phyloP scores from a whole-genome alignment of 2,329 filamentous ascomycete genomes.

The Fusarium circinatum region DNA sequence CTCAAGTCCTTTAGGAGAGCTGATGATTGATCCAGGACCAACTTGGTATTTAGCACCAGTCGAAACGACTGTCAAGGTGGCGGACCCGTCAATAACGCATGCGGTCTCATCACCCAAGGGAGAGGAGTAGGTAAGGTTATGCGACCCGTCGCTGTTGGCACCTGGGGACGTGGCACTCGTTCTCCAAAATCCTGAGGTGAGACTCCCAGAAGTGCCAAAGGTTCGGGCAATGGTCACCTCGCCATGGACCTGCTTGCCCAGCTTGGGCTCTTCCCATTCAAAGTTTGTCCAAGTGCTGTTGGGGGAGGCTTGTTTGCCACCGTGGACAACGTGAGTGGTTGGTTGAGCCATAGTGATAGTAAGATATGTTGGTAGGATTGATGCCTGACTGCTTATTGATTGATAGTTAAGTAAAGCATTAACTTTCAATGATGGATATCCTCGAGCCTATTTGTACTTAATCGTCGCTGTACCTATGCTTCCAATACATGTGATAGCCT shows the following conservation, averaged over 20 bases:
- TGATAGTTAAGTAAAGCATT: background rate
- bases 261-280: constrained; percentile 7
- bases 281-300: background rate
- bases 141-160: background rate
- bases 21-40: constrained; percentile 7
- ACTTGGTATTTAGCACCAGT: background rate
- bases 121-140: background rate
- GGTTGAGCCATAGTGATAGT: background rate
- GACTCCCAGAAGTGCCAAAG: background rate
- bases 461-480: background rate
- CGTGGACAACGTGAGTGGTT: constrained; percentile 2
- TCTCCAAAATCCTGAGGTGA: constrained; percentile 4
- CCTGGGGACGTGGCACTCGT: background rate
- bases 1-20: constrained; percentile 5
- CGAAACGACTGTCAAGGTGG: background rate
- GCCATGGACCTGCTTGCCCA: constrained; percentile 6
- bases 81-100: constrained; percentile 3
- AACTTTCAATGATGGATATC: rapidly evolving
- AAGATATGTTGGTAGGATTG: background rate
- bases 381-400: rapidly evolving
- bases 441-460: background rate
- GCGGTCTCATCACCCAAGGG: constrained; percentile 3
- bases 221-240: background rate
- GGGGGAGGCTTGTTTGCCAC: background rate
- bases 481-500: no score